phyloP scores from a whole-genome alignment of 768 basidiomycete species.

The Pleurotus cornucopiae region DNA sequence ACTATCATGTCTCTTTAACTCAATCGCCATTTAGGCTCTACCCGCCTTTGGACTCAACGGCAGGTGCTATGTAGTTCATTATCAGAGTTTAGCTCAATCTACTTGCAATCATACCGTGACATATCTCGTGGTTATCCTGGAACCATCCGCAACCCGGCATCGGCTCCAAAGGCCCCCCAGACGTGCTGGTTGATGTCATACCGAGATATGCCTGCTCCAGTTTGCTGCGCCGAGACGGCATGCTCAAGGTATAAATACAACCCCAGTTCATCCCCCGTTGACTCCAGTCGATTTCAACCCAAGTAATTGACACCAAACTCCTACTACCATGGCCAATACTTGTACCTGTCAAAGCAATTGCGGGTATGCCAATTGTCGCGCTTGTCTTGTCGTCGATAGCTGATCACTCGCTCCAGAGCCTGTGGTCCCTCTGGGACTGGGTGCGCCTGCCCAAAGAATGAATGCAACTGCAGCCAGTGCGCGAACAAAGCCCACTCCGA shows the following conservation, averaged over 20 bases:
- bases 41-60: neutral
- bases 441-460: constrained; percentile 29
- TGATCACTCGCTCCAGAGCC: constrained; percentile 16
- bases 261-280: neutral
- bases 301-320: neutral
- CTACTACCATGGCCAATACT: constrained; percentile 17
- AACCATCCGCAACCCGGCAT: neutral
- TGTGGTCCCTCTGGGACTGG: constrained; percentile 34
- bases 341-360: constrained; percentile 30
- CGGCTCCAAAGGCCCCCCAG: no score
- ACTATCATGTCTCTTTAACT: no score
- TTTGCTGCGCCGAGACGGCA: no score
- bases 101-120: neutral
- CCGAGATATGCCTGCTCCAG: no score
- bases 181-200: no score
- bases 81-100: constrained; percentile 4
- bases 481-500: constrained; percentile 33
- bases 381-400: neutral
- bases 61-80: neutral
- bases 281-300: neutral
- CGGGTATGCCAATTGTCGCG: constrained; percentile 14
- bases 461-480: constrained; percentile 32
- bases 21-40: neutral
- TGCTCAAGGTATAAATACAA: neutral
- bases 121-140: neutral